Conservation (phyloP, 2,329 filamentous ascomycete genomes). For the Trichoderma atroviride region DNA sequence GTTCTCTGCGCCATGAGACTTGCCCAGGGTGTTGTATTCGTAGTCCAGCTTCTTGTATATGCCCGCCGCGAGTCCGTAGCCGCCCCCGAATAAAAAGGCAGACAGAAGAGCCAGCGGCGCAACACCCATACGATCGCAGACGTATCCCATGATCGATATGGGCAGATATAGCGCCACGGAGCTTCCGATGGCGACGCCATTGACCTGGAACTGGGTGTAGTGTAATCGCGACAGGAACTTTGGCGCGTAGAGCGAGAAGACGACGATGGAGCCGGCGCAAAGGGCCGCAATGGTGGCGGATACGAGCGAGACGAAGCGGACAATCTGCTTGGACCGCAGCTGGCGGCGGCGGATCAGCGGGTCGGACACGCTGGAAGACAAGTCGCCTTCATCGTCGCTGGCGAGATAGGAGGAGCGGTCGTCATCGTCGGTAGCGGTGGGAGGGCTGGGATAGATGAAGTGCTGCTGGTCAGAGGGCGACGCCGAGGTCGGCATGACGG, state of each 20-base stretch:
- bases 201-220: conserved; percentile 91
- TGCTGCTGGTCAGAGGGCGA: conserved; percentile 19
- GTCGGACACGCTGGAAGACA: conserved; percentile 21
- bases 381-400: conserved; percentile 19
- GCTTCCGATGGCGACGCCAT: conserved; percentile 82
- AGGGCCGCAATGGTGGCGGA: conserved; percentile 62
- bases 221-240: conserved; percentile 83
- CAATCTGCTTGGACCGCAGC: conserved; percentile 37
- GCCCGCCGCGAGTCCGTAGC: conserved; percentile 81
- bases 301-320: conserved; percentile 54
- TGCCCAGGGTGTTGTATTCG: conserved; percentile 46
- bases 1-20: conserved; percentile 46
- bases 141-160: conserved; percentile 85
- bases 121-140: conserved; percentile 87
- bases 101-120: conserved; percentile 74
- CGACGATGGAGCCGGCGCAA: conserved; percentile 87
- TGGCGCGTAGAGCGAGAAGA: conserved; percentile 92
- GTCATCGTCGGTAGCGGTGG: conserved; percentile 27
- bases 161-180: conserved; percentile 89
- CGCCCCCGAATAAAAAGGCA: conserved; percentile 72
- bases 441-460: conserved; percentile 21
- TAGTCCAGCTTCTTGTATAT: conserved; percentile 63
- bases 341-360: conserved; percentile 31
- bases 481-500: conserved; percentile 23
- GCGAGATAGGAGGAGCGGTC: conserved; percentile 33